phyloP scores from a whole-genome alignment of 352 stramenopile genomes.

The Phytophthora colocasiae region DNA sequence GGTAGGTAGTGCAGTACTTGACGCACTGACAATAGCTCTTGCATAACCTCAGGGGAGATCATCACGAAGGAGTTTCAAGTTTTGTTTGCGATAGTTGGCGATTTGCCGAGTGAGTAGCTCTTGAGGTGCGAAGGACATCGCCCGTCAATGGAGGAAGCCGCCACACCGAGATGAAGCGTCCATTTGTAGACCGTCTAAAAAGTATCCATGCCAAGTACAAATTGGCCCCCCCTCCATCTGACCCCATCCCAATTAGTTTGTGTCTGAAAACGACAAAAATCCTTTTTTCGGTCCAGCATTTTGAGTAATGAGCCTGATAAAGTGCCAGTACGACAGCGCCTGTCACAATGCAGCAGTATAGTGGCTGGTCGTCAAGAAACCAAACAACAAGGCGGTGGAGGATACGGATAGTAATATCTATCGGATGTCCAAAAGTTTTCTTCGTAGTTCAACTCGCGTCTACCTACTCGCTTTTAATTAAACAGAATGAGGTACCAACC shows the following conservation, averaged over 20 bases:
- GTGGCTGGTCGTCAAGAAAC: background rate
- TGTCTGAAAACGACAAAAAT: constrained; percentile 15
- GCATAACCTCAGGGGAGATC: constrained; percentile 43
- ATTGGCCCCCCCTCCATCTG: background rate
- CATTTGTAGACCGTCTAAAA: background rate
- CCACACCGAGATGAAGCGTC: background rate
- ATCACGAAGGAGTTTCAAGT: constrained; percentile 8
- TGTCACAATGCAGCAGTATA: background rate
- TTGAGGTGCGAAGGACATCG: constrained; percentile 1
- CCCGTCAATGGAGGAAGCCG: background rate
- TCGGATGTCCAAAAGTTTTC: no score
- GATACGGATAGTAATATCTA: background rate
- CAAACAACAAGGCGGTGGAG: background rate
- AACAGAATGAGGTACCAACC: no score
- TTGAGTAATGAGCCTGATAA: background rate
- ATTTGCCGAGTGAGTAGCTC: constrained; percentile 24
- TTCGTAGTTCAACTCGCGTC: no score
- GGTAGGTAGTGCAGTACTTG: constrained; percentile 39
- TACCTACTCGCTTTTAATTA: no score
- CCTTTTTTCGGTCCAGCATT: constrained; percentile 23
- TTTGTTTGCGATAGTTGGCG: constrained; percentile 7
- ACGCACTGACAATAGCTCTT: constrained; percentile 37
- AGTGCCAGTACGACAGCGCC: background rate
- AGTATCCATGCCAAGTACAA: constrained; percentile 22
- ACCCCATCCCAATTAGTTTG: constrained; percentile 6